Evolutionary conservation across 2,329 filamentous ascomycete species (phyloP).

Genomic region (Talaromyces sp.): DNA sequence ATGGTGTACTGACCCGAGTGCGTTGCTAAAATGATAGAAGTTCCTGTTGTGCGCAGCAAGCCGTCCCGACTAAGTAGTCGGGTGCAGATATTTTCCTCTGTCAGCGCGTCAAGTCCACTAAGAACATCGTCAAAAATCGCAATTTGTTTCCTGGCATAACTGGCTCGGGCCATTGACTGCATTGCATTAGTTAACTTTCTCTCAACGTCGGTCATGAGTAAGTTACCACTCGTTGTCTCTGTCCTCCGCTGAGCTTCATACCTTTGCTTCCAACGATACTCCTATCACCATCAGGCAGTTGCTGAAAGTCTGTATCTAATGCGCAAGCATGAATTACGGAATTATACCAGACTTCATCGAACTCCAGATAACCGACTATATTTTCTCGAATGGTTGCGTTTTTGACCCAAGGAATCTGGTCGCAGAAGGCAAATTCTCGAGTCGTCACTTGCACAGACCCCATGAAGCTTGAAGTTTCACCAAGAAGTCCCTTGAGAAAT

Average conservation of each 20-base stretch:
- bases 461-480: not conserved
- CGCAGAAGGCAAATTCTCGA: not conserved
- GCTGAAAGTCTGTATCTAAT: not conserved
- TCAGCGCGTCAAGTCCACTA: constrained; percentile 16
- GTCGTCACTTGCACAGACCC: not conserved
- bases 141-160: constrained; percentile 41
- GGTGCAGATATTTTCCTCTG: constrained; percentile 7
- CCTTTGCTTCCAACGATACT: constrained; percentile 47
- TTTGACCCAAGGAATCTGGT: not conserved
- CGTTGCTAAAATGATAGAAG: constrained; percentile 12
- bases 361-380: not conserved
- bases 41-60: not conserved
- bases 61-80: constrained; percentile 12
- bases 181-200: constrained; percentile 13
- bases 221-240: constrained; percentile 48
- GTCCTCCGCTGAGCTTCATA: constrained; percentile 51
- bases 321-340: not conserved
- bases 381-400: not conserved
- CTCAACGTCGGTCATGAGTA: not conserved
- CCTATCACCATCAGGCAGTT: not conserved
- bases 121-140: constrained; percentile 16
- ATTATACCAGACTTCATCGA: not conserved
- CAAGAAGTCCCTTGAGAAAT: not conserved
- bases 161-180: constrained; percentile 42
- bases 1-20: constrained; percentile 1